Evolutionary conservation across 2,329 filamentous ascomycete genomes (phyloP), one percentile per base, ranked within the genome.

Genomic region (Capronia americana): DNA sequence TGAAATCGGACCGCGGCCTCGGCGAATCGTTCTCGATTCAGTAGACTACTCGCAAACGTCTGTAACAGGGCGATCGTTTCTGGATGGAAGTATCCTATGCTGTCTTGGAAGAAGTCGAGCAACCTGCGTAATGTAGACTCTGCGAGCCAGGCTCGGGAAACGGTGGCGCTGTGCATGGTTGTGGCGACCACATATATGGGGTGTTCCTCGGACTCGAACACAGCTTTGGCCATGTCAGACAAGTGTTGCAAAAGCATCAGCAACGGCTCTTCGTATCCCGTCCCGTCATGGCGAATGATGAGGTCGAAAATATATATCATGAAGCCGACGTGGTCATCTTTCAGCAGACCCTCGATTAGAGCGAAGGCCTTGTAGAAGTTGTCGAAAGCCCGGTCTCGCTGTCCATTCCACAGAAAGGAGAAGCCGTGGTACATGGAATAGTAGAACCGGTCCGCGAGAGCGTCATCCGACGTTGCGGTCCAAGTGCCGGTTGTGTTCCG

Each of bases 271-370:
- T 73, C 71, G 38, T 72, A 69, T 1, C 71, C 71, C 8, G 70
- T 72, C 24, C 69, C 71, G 48, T 72, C 71, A 32, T 73, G 67
- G 54, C 71, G 62, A 46, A 73, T 72, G 11, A 73, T 69, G 38
- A 73, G 66, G 48, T 73, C 71, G 50, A 73, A 70, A 20, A 73
- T 66, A 51, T 72, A 72, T n/a, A 73, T 71, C 63, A 73, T 68
- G 50, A 73, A 73, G 26, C 67, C 71, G 28, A 73, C 71, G 26
- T 73, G 70, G 32, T 70, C 65, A 26, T 72, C 70, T 46, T 70
- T 71, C 1, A 73, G 51, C 6, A 73, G 57, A n/a, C 69, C 67
- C 56, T 70, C 67, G 54, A 73, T 66, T 34, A 73, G 60, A 12
- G 67, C 64, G 50, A 69, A 72, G 5, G 67, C 71, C 32, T 69